Conservation (phyloP, 2,329 filamentous ascomycete genomes). For the Elsinoe australis region DNA sequence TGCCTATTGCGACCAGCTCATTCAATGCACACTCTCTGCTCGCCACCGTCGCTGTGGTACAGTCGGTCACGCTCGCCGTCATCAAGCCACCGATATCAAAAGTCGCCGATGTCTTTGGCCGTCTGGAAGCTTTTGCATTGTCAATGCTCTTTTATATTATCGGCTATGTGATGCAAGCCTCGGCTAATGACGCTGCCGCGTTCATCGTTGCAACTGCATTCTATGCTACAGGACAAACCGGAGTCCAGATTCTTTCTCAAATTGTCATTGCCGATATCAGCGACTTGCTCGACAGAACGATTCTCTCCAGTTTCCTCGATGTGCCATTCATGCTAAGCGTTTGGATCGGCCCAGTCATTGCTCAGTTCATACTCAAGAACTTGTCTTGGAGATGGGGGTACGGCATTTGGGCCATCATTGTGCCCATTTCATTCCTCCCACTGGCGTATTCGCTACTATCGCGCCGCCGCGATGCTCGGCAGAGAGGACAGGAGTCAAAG, state of each 20-base stretch:
- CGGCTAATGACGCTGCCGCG: conserved; percentile 47
- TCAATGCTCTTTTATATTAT: conserved; percentile 48
- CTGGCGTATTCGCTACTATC: conserved; percentile 46
- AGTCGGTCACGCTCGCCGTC: conserved; percentile 56
- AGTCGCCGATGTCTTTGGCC: conserved; percentile 55
- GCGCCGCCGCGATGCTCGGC: conserved; percentile 47
- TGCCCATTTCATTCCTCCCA: conserved; percentile 50
- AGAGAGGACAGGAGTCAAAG: conserved; percentile 39
- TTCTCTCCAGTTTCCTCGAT: conserved; percentile 52
- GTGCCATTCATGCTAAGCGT: conserved; percentile 54
- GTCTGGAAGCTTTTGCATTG: conserved; percentile 51
- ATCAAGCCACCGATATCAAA: conserved; percentile 56
- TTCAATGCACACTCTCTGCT: conserved; percentile 59
- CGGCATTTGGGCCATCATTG: conserved; percentile 53
- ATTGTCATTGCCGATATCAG: conserved; percentile 59
- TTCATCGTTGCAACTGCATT: conserved; percentile 53
- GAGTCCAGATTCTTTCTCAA: conserved; percentile 54
- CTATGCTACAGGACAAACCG: conserved; percentile 53
- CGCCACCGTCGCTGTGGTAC: conserved; percentile 58
- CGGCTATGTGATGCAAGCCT: conserved; percentile 52
- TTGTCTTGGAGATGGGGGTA: conserved; percentile 57
- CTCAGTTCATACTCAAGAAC: conserved; percentile 39
- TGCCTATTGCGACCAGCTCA: conserved; percentile 57
- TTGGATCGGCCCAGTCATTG: conserved; percentile 52
- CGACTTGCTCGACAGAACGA: conserved; percentile 51